A percentile compares a stretch with the other conserved stretches of the same genome.
Evolutionary conservation across 306 rosid genomes (phyloP).

Genomic region (Trifolium subterraneum): DNA sequence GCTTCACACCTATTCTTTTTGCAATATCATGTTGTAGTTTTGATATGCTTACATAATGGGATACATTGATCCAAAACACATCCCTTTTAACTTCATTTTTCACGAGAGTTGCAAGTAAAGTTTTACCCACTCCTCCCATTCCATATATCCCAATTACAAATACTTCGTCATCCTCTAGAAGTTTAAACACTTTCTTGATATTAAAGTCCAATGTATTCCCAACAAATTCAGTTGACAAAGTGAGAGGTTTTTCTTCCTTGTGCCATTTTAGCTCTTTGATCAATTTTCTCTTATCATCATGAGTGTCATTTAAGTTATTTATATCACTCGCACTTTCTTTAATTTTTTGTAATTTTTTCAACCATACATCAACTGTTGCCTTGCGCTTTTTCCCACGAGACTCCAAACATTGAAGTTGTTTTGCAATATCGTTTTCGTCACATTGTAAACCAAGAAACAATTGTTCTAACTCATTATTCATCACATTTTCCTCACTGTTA

Average conservation of each 20-base stretch:
- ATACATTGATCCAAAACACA: constrained; percentile 42
- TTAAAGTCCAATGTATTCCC: neutral
- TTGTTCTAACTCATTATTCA: neutral
- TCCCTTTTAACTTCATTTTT: constrained; percentile 5
- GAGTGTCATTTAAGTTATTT: too few species aligned
- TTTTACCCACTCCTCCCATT: constrained; percentile 55
- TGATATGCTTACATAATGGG: constrained; percentile 21
- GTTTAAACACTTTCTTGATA: neutral
- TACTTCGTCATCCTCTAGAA: neutral
- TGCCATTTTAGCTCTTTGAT: neutral
- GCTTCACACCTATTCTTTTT: constrained; percentile 6
- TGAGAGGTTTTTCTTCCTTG: neutral
- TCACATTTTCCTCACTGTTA: neutral
- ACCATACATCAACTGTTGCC: neutral
- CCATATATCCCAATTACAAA: constrained; percentile 39
- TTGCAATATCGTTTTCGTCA: neutral
- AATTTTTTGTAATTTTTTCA: neutral
- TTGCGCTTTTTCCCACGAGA: constrained; percentile 13
- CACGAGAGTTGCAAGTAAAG: constrained; percentile 36
- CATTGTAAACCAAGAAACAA: neutral
- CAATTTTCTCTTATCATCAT: neutral
- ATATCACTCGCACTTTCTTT: too few species aligned
- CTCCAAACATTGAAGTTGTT: neutral
- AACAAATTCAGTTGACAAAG: neutral
- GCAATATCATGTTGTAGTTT: constrained; percentile 39